Evolutionary conservation across 2,329 filamentous ascomycete genomes (phyloP).

Genomic region (Thelonectria rubi): DNA sequence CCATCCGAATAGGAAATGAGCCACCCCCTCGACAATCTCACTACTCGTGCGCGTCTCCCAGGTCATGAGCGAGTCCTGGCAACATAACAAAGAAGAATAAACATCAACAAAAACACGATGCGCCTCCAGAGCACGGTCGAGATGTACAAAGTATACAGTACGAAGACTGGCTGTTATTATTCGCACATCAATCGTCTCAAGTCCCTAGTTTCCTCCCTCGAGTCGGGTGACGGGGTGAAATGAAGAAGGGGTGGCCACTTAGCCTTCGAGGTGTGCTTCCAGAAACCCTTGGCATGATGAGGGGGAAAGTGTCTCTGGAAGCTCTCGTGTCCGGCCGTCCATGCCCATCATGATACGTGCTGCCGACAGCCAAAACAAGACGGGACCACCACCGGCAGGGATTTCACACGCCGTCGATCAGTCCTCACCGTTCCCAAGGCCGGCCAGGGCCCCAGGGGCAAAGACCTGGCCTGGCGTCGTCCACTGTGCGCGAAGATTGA

Average conservation of each 20-base stretch:
- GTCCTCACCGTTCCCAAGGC: slow-evolving; percentile 39
- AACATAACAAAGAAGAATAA: slow-evolving; percentile 9
- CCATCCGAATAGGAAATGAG: slow-evolving; percentile 6
- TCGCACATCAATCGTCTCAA: slow-evolving; percentile 14
- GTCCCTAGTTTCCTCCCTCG: slow-evolving; percentile 21
- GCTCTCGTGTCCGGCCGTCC: slow-evolving; percentile 17
- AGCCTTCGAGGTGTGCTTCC: slow-evolving; percentile 40
- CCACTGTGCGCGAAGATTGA: slow-evolving; percentile 31
- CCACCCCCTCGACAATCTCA: slow-evolving; percentile 16
- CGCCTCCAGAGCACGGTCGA: slow-evolving; percentile 3
- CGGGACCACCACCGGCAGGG: slow-evolving; percentile 33
- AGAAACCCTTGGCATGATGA: slow-evolving; percentile 33
- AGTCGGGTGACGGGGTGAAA: slow-evolving; percentile 32
- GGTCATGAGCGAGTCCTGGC: slow-evolving; percentile 4
- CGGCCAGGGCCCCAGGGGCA: slow-evolving; percentile 22
- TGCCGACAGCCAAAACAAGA: slow-evolving; percentile 7
- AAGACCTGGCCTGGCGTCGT: slow-evolving; percentile 29
- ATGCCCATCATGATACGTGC: neutral
- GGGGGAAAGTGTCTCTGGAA: slow-evolving; percentile 25
- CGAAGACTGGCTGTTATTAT: no score
- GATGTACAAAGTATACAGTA: neutral
- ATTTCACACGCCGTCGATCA: slow-evolving; percentile 36
- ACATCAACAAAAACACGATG: slow-evolving; percentile 16
- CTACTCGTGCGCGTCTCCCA: slow-evolving; percentile 8
- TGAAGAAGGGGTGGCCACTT: slow-evolving; percentile 31